phyloP scores from a whole-genome alignment of 2,329 filamentous ascomycete species.

The Cordyceps javanica region DNA sequence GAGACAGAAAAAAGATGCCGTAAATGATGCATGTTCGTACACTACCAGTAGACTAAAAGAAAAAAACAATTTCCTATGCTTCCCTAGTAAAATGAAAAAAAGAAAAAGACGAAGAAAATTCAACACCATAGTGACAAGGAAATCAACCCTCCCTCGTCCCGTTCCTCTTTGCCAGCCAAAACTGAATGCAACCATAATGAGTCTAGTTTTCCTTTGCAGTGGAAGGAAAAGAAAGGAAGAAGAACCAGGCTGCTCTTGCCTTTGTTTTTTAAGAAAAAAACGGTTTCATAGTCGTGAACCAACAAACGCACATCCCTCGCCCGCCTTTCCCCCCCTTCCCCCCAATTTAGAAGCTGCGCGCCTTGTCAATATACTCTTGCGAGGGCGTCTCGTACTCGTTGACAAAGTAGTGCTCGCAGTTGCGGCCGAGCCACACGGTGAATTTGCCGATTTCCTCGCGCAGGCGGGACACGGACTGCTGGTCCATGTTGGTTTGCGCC shows the following conservation, averaged over 20 bases:
- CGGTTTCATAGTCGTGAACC: no score
- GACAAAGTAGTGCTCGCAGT: constrained; percentile 71
- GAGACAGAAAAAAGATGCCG: not conserved
- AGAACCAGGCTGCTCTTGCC: not conserved
- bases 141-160: not conserved
- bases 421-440: constrained; percentile 74
- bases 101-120: not conserved
- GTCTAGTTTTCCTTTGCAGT: not conserved
- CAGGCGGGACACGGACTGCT: constrained; percentile 79
- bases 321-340: not conserved
- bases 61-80: not conserved
- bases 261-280: not conserved
- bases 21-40: not conserved
- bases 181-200: not conserved
- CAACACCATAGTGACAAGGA: not conserved
- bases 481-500: constrained; percentile 96
- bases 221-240: no score
- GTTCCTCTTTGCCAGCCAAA: not conserved
- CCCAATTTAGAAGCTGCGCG: constrained; percentile 36
- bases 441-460: constrained; percentile 86
- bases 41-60: not conserved
- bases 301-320: no score
- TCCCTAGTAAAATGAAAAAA: not conserved
- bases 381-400: constrained; percentile 68
- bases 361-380: constrained; percentile 66